Percentiles rank a stretch among this genome's conserved stretches.
Conservation (phyloP, 768 basidiomycete genomes). For the Lentinula edodes region DNA sequence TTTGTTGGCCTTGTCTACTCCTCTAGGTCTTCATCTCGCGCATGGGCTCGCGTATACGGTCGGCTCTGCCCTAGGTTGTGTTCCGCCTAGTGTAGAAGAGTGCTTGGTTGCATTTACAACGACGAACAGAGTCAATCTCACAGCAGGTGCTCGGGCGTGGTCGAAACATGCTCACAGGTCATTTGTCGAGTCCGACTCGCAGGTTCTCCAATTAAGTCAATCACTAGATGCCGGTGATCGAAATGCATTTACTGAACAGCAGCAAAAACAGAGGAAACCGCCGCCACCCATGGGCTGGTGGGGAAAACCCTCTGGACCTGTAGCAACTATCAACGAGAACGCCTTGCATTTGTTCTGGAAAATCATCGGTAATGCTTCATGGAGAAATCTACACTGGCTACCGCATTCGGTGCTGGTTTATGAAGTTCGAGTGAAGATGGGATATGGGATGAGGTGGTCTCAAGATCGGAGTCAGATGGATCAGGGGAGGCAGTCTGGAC, state of each 20-base stretch:
- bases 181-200: background rate
- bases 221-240: too few relatives aligned
- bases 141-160: slow-evolving; percentile 60
- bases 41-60: slow-evolving; percentile 53
- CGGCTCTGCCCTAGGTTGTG: slow-evolving; percentile 50
- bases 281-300: slow-evolving; percentile 45
- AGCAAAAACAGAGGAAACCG: background rate
- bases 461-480: slow-evolving; percentile 40
- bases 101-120: slow-evolving; percentile 49
- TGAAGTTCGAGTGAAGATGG: slow-evolving; percentile 58
- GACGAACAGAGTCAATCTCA: slow-evolving; percentile 45
- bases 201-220: too few relatives aligned
- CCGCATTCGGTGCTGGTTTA: slow-evolving; percentile 60
- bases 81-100: slow-evolving; percentile 40
- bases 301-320: slow-evolving; percentile 51
- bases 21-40: slow-evolving; percentile 39
- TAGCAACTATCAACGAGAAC: slow-evolving; percentile 45
- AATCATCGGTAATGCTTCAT: slow-evolving; percentile 46
- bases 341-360: slow-evolving; percentile 47
- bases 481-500: too few relatives aligned
- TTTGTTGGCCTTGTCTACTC: slow-evolving; percentile 6
- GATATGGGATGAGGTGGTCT: slow-evolving; percentile 65
- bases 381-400: slow-evolving; percentile 64
- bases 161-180: slow-evolving; percentile 62
- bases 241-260: too few relatives aligned